phyloP scores from a whole-genome alignment of 2,329 filamentous ascomycete genomes.

The Calonectria montana region DNA sequence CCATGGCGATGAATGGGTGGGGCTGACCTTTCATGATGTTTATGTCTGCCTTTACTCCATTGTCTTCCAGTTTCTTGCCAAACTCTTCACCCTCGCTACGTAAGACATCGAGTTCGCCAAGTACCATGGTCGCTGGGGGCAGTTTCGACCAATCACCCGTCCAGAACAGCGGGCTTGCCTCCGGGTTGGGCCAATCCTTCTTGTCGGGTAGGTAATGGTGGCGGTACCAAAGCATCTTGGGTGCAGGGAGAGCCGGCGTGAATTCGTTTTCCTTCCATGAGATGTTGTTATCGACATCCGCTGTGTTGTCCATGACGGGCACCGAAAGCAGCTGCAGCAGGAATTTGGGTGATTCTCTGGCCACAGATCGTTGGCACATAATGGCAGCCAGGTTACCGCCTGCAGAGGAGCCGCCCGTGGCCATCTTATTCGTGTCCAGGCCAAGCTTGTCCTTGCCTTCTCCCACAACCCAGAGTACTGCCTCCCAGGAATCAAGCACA shows the following conservation, averaged over 20 bases:
- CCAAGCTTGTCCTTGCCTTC: background rate
- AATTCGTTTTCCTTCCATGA: constrained; percentile 1
- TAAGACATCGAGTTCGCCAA: background rate
- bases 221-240: background rate
- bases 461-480: background rate
- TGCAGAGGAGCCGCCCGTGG: background rate
- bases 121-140: constrained; percentile 44
- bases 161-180: constrained; percentile 67
- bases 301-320: background rate
- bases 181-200: constrained; percentile 58
- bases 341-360: background rate
- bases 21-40: constrained; percentile 11
- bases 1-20: constrained; percentile 12
- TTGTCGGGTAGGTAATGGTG: constrained; percentile 54
- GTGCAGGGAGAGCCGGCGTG: background rate
- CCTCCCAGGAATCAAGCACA: background rate
- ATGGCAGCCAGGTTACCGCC: background rate
- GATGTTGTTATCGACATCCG: background rate
- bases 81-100: background rate
- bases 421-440: background rate
- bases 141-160: constrained; percentile 59
- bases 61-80: background rate
- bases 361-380: background rate
- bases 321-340: background rate
- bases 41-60: background rate